Base-by-base conservation (phyloP, 169 alveolate species). In the Eimeria zaria region DNA sequence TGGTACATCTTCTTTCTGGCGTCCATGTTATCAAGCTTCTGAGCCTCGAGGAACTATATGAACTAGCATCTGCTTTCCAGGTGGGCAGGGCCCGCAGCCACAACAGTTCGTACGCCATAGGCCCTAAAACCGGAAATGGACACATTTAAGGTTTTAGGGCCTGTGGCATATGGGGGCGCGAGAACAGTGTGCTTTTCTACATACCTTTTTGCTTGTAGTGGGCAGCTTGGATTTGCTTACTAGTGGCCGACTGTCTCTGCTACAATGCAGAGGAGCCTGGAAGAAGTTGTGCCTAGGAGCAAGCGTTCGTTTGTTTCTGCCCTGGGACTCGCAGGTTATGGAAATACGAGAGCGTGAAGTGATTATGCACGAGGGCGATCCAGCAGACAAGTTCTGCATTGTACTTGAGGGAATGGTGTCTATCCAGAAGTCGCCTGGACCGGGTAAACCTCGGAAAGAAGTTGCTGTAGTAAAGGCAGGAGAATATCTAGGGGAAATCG, bases 281-380 rank as follows among this genome's bases (percentile, higher is more conserved):
- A 39, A n/a, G 83, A 73, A 73, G 7, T 18, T 0, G 83, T 39
- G 53, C 55, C 55, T 18, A 46, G 9, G 44, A 16, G 24, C n/a
- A 46, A 48, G 8, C 24, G 36, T 46, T 36, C 24, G 62, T 44
- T 18, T 74, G 16, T 44, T 2, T 0, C 48, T 78, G 67, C 81
- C 18, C 11, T 87, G 94, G 78, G 22, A 18, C 64, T 20, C 18
- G 8, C 92, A 92, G 96, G 96, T 92, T 9, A 58, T 55, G 96
- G 60, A 60, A 48, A 67, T 78, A 73, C 91, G 89, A 48, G 96
- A 92, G 60, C 96, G 92, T 53, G 96, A 92, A 67, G 92, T 92
- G 97, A 97, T 97, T 41, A 97, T 97, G 76, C 92, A 97, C 48
- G 98, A 97, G 74, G 98, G 98, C n/a, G 98, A 97, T 36, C 71